Percentiles rank a stretch among this genome's conserved stretches.
Conservation (phyloP, 1,284 basidiomycete genomes). For the Cutaneotrichosporon dermatis region DNA sequence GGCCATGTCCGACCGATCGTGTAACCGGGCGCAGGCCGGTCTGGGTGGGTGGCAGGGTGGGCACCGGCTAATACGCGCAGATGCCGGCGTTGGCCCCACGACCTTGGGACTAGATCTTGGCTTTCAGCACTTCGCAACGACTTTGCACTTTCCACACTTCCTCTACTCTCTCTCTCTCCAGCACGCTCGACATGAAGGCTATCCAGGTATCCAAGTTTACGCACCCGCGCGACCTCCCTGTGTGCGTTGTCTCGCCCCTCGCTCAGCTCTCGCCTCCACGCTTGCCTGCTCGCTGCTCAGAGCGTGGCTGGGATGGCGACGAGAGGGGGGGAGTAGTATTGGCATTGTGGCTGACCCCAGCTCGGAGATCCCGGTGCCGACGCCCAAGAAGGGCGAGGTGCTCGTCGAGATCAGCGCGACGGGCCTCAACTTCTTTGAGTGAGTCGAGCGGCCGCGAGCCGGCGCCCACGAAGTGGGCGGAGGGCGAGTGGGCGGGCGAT, state of each 20-base stretch:
- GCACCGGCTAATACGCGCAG: no score
- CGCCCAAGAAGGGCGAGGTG: conserved; percentile 58
- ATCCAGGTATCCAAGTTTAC: conserved; percentile 67
- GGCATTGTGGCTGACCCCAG: conserved; percentile 1
- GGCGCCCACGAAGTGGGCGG: neutral
- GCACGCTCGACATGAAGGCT: conserved; percentile 60
- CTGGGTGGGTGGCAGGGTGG: no score
- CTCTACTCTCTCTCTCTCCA: neutral
- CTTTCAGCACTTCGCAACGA: no score
- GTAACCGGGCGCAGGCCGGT: neutral
- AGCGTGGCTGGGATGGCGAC: no score
- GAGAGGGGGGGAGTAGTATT: no score
- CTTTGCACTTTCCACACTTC: no score
- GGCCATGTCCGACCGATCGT: neutral
- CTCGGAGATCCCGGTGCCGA: conserved; percentile 59
- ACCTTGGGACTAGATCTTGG: no score
- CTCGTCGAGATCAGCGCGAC: conserved; percentile 69
- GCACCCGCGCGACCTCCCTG: conserved; percentile 66
- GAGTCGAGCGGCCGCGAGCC: conserved; percentile 8
- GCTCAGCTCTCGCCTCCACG: no score
- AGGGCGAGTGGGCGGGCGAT: no score
- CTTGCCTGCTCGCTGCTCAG: no score
- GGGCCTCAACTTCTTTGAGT: conserved; percentile 46
- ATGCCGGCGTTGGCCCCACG: no score
- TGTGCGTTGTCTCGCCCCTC: conserved; percentile 41